Conservation (phyloP, 2,329 filamentous ascomycete species). For the Fusarium sp. region DNA sequence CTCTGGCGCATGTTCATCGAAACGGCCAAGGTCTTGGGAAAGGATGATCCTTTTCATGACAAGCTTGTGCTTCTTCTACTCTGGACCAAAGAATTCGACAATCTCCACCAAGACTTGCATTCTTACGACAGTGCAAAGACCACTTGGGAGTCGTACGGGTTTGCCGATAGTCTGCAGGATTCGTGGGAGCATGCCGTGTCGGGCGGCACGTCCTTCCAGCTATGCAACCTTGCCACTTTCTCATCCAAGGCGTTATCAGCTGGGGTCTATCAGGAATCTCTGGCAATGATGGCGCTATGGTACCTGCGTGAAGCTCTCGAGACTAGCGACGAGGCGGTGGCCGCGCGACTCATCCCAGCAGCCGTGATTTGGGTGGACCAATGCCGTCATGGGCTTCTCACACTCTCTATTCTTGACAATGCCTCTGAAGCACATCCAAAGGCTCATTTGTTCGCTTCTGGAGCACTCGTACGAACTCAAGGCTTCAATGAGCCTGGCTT, state of each 20-base stretch:
- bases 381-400: neutral
- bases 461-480: neutral
- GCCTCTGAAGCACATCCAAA: neutral
- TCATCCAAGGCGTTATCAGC: slow-evolving; percentile 1
- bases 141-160: slow-evolving; percentile 15
- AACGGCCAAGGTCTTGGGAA: neutral
- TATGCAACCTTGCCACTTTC: slow-evolving; percentile 5
- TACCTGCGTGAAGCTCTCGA: slow-evolving; percentile 7
- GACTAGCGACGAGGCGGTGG: neutral
- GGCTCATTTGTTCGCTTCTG: rapidly evolving
- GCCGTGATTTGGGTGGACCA: slow-evolving; percentile 7
- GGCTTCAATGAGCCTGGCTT: neutral
- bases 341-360: neutral
- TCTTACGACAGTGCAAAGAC: rapidly evolving
- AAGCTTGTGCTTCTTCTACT: neutral
- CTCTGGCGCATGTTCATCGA: neutral
- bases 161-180: neutral
- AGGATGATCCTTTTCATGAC: slow-evolving; percentile 4
- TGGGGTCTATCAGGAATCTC: neutral
- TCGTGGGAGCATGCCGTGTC: neutral
- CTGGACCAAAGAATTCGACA: slow-evolving; percentile 7
- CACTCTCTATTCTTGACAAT: neutral
- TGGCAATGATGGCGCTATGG: neutral
- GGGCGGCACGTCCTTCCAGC: neutral
- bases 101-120: neutral